Conservation (phyloP, 2,329 filamentous ascomycete genomes). For the Cercospora citrullina region DNA sequence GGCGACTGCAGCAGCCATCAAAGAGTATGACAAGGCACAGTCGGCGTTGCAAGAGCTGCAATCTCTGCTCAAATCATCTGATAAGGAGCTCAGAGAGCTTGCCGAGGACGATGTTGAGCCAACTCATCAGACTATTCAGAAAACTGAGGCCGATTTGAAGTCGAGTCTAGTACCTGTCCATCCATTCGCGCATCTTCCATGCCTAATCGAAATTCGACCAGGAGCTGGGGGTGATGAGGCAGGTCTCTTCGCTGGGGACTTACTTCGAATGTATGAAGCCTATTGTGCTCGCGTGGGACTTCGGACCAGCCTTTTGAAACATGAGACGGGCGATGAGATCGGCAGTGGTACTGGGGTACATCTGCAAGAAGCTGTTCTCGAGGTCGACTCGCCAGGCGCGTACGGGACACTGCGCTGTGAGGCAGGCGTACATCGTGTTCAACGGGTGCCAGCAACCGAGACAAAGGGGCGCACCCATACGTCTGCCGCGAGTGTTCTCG, state of each 20-base stretch:
- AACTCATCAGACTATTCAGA: slow-evolving; percentile 62
- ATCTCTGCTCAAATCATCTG: slow-evolving; percentile 62
- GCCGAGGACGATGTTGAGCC: slow-evolving; percentile 69
- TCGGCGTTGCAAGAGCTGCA: slow-evolving; percentile 69
- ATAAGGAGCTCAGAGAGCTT: slow-evolving; percentile 59
- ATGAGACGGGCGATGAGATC: slow-evolving; percentile 68
- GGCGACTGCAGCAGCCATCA: slow-evolving; percentile 53
- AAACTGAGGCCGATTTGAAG: slow-evolving; percentile 68
- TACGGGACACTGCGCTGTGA: slow-evolving; percentile 83
- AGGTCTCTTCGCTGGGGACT: slow-evolving; percentile 80
- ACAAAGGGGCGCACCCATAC: slow-evolving; percentile 90
- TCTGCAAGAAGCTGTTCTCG: slow-evolving; percentile 83
- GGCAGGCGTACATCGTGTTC: slow-evolving; percentile 91
- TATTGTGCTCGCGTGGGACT: slow-evolving; percentile 72
- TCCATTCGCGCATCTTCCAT: slow-evolving; percentile 85
- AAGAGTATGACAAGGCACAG: slow-evolving; percentile 59
- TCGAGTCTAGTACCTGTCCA: slow-evolving; percentile 80
- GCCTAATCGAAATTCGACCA: slow-evolving; percentile 86
- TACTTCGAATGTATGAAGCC: slow-evolving; percentile 85
- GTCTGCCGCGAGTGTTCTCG: slow-evolving; percentile 86
- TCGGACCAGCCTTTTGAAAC: slow-evolving; percentile 70
- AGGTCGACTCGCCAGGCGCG: slow-evolving; percentile 72
- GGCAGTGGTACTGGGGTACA: slow-evolving; percentile 62
- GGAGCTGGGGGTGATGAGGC: slow-evolving; percentile 91
- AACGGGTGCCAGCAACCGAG: slow-evolving; percentile 89